Evolutionary conservation across 306 rosid species (phyloP), one percentile per base, ranked within the genome.

Genomic region (Citrullus amarus): DNA sequence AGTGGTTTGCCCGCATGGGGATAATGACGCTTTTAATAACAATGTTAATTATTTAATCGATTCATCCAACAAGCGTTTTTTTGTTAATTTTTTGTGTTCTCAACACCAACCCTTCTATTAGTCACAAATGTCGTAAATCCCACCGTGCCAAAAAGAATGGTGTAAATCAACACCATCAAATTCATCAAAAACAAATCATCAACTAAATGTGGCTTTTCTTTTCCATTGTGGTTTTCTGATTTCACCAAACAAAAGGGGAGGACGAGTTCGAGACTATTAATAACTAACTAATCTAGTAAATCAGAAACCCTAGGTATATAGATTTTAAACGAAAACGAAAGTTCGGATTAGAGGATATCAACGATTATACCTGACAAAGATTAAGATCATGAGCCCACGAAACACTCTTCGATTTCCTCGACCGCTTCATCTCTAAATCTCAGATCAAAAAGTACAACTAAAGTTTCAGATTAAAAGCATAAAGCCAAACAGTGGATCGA

Each of bases 301-400:
- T 7, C 6, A 56, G 2, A 76, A 55, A 39, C 39, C 6, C n/a
- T 60, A 36, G 9, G 25, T 39, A 39, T 22, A 36, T 11, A 9
- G 55, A 22, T 18, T 67, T 36, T 36, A 43, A 20, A 78, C 6
- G 25, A 75, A 53, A 50, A 9, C 25, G 41, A 77, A 79, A 60
- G 39, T 83, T 77, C 28, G 4, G 80, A 85, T 76, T 73, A 73
- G 58, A 77, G 89, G 81, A 82, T 67, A 67, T 51, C 53, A 28
- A 75, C 65, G 44, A 73, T 80, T 89, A 88, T 93, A 93, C 96
- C 96, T 93, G 96, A 89, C 90, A 84, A 83, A 91, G 92, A 83
- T 82, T 68, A 76, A 83, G 66, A 80, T 81, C 88, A 58, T 84
- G 68, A 86, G 95, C 91, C 96, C 96, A 91, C 75, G 96, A 88